phyloP scores from a whole-genome alignment of 768 basidiomycete genomes.

The Suillus bovinus region DNA sequence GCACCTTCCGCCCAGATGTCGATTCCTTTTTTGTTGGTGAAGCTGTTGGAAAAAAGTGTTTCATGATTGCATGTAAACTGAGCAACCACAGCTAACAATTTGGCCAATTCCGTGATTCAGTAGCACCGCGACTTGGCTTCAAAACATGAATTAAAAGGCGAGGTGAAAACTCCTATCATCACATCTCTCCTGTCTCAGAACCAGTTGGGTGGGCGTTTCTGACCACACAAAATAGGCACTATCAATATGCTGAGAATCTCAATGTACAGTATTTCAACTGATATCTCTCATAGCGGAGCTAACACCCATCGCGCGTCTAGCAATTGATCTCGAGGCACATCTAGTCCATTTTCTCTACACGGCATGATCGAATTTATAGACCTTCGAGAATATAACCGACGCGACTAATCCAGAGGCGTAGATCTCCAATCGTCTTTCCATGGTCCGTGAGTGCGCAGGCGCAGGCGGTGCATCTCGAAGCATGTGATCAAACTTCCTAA shows the following conservation, averaged over 20 bases:
- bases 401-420: neutral
- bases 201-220: neutral
- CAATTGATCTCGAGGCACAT: neutral
- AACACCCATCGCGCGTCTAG: neutral
- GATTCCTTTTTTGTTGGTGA: neutral
- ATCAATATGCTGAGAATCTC: neutral
- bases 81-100: too few species aligned
- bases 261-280: neutral
- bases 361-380: slow-evolving; percentile 1
- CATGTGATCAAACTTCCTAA: neutral
- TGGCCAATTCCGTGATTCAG: neutral
- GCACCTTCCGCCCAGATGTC: neutral
- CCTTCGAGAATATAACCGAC: neutral
- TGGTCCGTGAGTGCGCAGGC: neutral
- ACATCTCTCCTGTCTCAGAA: neutral
- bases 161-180: neutral
- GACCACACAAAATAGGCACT: neutral
- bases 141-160: neutral
- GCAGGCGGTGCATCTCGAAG: neutral
- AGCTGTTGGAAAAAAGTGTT: neutral
- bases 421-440: neutral
- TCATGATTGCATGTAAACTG: neutral
- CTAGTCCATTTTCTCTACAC: neutral
- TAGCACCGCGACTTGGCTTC: neutral
- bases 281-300: neutral